Conservation (phyloP, 2,329 filamentous ascomycete genomes). For the Penicillium sp. region DNA sequence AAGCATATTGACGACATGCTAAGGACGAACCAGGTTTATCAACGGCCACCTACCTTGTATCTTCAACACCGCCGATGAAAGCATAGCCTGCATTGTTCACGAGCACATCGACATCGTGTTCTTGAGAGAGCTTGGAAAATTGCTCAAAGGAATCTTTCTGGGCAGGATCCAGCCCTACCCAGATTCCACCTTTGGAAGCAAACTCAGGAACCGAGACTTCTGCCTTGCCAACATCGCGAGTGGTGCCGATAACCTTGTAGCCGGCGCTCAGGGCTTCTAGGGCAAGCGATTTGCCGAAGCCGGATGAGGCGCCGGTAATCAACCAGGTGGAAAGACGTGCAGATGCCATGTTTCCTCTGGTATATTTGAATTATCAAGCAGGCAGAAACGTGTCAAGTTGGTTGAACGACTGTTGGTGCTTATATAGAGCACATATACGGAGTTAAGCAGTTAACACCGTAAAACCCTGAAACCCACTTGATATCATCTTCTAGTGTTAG, state of each 20-base stretch:
- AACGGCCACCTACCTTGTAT: neutral
- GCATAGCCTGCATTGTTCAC: neutral
- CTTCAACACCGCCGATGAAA: constrained; percentile 1
- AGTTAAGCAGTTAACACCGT: too few species aligned
- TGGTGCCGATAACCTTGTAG: constrained; percentile 30
- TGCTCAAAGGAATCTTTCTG: neutral
- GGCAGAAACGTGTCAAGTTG: too few species aligned
- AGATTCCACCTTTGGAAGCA: constrained; percentile 11
- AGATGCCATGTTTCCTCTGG: neutral
- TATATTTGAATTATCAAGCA: too few species aligned
- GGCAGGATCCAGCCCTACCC: constrained; percentile 14
- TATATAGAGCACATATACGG: too few species aligned
- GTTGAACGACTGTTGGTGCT: too few species aligned
- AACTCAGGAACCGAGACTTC: constrained; percentile 12
- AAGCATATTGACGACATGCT: neutral
- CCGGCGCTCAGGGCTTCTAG: constrained; percentile 26
- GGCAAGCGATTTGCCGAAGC: constrained; percentile 29
- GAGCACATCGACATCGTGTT: neutral
- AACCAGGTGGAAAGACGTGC: neutral
- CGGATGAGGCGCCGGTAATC: constrained; percentile 34
- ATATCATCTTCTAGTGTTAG: too few species aligned
- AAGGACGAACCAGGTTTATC: neutral
- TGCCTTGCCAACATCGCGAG: constrained; percentile 21
- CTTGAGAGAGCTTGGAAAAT: neutral
- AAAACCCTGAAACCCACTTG: too few species aligned